Base-by-base conservation (phyloP, 139 green algal species). In the Microglena sp. region DNA sequence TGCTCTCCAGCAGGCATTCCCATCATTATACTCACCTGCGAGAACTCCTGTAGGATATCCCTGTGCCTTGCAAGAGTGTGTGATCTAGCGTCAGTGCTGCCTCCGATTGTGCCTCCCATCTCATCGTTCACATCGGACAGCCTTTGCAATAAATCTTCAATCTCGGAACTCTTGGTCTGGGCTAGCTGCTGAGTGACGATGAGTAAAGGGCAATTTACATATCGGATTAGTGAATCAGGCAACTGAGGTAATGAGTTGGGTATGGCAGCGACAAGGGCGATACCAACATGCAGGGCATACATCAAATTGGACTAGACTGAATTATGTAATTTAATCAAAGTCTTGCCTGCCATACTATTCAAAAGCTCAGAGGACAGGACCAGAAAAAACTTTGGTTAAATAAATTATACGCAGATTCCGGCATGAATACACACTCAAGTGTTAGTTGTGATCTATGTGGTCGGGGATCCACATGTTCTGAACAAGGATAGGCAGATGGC, bases 11-110 rank as follows among this genome's bases (percentile, higher is more conserved):
- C n/a, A n/a, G n/a, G n/a, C n/a, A n/a, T n/a, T n/a, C n/a, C n/a
- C n/a, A n/a, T n/a, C n/a, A n/a, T n/a, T 18, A 2, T 6, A 54
- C 50, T 11, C n/a, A 78, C 85, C 79, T 95, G 87, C 8, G 74
- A 82, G 72, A 86, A 93, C 59, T 97, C 92, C 15, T 90, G 82
- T 28, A 97, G 71, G 28, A 98, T 96, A 73, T 97, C 92, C 15
- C 86, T 74, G 77, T 98, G 92, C 43, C 92, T 72, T 0, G 88
- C 86, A 4, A 98, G 72, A n/a, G 82, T 94, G 73, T 96, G 92
- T 4, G 80, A 74, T 1, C 90, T 75, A 1, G 84, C 60, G 58
- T 96, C 89, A 5, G 36, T 60, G 29, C 56, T 76, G 35, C 80
- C 80, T 27, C 71, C 76, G 2, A 91, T 66, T 11, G 80, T 67